These are phyloP conservation scores for Chimonanthus praecox DNA, from an alignment of 164 flowering plant genomes.

Conservation along the genomic window DNA sequence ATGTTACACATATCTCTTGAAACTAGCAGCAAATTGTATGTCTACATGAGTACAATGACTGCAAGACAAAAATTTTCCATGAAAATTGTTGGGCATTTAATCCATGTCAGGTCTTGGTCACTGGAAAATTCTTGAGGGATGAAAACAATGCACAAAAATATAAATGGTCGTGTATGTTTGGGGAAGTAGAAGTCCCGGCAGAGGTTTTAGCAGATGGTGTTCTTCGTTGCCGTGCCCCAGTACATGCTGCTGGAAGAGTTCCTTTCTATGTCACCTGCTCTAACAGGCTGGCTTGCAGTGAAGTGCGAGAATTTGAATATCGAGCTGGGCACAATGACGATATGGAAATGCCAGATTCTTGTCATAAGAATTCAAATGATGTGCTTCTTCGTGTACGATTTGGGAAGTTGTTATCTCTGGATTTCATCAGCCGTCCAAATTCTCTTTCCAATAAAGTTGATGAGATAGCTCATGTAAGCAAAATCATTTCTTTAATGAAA, in stretches of 20 bases:
- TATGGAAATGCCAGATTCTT: constrained; percentile 28
- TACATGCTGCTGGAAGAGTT: constrained; percentile 53
- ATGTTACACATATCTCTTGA: not conserved
- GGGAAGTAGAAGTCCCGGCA: constrained; percentile 94
- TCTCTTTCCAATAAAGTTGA: not conserved
- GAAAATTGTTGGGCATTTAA: constrained; percentile 8
- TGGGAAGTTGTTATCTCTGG: constrained; percentile 51
- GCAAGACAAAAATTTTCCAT: not conserved
- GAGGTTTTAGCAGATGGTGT: constrained; percentile 70
- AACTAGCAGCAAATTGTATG: not conserved
- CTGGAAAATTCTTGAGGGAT: constrained; percentile 68
- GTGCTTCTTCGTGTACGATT: constrained; percentile 46
- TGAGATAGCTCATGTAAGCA: constrained; percentile 31
- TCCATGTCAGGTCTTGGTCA: constrained; percentile 56
- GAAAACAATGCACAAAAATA: constrained; percentile 36
- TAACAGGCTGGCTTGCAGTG: constrained; percentile 95
- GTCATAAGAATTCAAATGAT: constrained; percentile 29
- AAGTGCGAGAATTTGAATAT: constrained; percentile 93
- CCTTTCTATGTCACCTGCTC: constrained; percentile 92
- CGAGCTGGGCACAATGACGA: constrained; percentile 23
- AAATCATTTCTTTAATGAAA: constrained; percentile 44
- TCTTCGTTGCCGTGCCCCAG: constrained; percentile 71
- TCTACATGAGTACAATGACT: not conserved
- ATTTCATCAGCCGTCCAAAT: constrained; percentile 16
- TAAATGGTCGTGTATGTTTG: constrained; percentile 97